Percentiles rank a stretch among this genome's conserved stretches.
These are phyloP conservation scores for Ophiostoma piceae DNA, from an alignment of 2,329 filamentous ascomycete genomes.

Conservation along the genomic window DNA sequence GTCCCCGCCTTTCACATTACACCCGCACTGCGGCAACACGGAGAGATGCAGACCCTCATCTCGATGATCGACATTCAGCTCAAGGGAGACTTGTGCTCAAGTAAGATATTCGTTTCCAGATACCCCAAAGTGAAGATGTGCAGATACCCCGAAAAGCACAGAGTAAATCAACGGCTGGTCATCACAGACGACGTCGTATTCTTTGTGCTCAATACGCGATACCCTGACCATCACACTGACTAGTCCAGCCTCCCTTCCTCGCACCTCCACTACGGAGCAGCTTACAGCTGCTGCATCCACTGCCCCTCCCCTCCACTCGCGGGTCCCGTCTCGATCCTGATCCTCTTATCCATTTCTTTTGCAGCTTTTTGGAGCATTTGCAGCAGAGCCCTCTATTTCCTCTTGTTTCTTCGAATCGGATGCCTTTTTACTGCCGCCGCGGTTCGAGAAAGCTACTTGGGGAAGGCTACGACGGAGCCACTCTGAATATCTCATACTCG, in stretches of 20 bases:
- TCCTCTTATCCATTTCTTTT: not conserved
- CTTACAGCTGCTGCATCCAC: not conserved
- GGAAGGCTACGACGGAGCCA: slow-evolving; percentile 7
- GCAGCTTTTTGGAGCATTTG: not conserved
- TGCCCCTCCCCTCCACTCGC: slow-evolving; percentile 7
- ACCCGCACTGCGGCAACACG: not conserved
- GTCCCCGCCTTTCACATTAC: not conserved
- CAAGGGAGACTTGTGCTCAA: not conserved
- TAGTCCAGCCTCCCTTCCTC: slow-evolving; percentile 1
- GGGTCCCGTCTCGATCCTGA: slow-evolving; percentile 10
- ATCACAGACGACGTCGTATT: not conserved
- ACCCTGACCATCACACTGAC: not conserved
- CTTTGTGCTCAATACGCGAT: not conserved
- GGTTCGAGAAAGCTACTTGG: not conserved
- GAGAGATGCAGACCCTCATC: not conserved
- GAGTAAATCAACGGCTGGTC: not conserved
- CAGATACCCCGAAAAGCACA: not conserved
- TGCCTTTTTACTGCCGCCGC: slow-evolving; percentile 4
- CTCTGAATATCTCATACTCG: slow-evolving; percentile 7
- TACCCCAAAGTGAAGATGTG: not conserved
- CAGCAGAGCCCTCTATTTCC: not conserved
- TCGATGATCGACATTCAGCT: not conserved
- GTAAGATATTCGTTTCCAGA: not conserved
- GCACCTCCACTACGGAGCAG: slow-evolving; percentile 7
- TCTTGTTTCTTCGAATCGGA: slow-evolving; percentile 12